Conservation (phyloP, 1,139 yeast genomes). For the Candida dubliniensis region DNA sequence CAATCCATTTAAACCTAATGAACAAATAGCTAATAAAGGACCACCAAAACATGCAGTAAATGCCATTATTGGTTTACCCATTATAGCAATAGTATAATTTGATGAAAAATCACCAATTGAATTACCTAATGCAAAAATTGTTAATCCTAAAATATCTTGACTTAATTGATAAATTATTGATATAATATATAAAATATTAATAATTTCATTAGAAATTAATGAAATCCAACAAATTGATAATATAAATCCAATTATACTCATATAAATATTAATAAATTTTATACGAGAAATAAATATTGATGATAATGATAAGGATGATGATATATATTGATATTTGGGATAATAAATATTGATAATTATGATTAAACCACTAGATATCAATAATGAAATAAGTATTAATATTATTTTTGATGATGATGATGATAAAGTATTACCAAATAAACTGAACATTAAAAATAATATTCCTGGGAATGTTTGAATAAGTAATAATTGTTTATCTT, state of each 20-base stretch:
- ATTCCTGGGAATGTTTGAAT: constrained; percentile 22
- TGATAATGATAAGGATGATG: background rate
- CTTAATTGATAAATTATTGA: constrained; percentile 63
- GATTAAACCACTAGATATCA: constrained; percentile 12
- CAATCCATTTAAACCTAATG: constrained; percentile 59
- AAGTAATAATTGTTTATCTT: constrained; percentile 16
- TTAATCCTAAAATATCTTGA: constrained; percentile 79
- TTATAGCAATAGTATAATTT: constrained; percentile 75
- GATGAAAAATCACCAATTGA: constrained; percentile 89
- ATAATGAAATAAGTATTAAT: constrained; percentile 13
- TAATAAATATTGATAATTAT: constrained; percentile 10
- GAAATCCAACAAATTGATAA: constrained; percentile 75
- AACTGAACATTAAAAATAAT: constrained; percentile 16
- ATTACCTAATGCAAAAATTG: constrained; percentile 90
- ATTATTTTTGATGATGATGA: background rate
- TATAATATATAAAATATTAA: constrained; percentile 62
- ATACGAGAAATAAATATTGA: constrained; percentile 6
- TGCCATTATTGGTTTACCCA: constrained; percentile 93
- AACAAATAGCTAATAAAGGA: constrained; percentile 59
- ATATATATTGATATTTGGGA: constrained; percentile 5
- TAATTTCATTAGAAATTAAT: constrained; percentile 72
- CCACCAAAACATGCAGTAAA: constrained; percentile 95
- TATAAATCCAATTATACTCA: constrained; percentile 61
- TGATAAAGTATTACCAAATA: constrained; percentile 2
- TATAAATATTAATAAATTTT: constrained; percentile 27